Conservation (phyloP, 2,329 filamentous ascomycete genomes). For the Ophidiomyces ophidiicola region DNA sequence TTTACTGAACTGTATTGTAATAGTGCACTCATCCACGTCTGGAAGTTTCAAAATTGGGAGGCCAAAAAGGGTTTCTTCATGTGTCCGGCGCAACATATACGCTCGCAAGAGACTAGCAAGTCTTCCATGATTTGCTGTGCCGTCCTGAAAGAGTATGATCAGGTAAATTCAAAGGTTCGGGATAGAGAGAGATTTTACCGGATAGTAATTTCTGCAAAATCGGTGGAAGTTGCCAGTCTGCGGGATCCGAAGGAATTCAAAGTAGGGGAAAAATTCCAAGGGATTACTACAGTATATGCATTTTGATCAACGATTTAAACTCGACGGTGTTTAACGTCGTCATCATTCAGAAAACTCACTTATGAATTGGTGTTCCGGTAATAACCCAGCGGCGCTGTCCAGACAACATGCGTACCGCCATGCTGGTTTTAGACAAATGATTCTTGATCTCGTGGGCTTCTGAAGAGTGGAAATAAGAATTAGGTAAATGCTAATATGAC, state of each 20-base stretch:
- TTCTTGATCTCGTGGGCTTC: constrained; percentile 31
- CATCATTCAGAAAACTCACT: constrained; percentile 19
- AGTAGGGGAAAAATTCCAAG: constrained; percentile 31
- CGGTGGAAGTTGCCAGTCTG: constrained; percentile 17
- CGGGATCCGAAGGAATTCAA: constrained; percentile 28
- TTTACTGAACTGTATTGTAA: constrained; percentile 39
- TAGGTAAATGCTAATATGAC: background rate
- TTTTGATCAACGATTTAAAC: constrained; percentile 2
- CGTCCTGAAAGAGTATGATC: constrained; percentile 10
- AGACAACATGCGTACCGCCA: constrained; percentile 26
- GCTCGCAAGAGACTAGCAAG: constrained; percentile 22
- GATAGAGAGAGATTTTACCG: background rate
- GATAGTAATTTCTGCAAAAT: constrained; percentile 10
- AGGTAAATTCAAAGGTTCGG: background rate
- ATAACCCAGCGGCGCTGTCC: constrained; percentile 30
- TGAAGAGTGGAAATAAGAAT: constrained; percentile 8
- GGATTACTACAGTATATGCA: constrained; percentile 17
- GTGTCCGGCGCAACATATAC: constrained; percentile 46
- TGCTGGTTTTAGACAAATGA: constrained; percentile 22
- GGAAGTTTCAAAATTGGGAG: constrained; percentile 45
- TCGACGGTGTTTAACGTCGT: background rate
- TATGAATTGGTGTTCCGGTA: constrained; percentile 30
- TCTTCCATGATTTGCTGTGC: constrained; percentile 15
- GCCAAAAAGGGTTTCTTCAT: constrained; percentile 42
- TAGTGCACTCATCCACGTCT: constrained; percentile 32